A percentile compares a stretch with the other conserved stretches of the same genome.
phyloP scores from a whole-genome alignment of 805 yeast genomes.

The Candida maesae region DNA sequence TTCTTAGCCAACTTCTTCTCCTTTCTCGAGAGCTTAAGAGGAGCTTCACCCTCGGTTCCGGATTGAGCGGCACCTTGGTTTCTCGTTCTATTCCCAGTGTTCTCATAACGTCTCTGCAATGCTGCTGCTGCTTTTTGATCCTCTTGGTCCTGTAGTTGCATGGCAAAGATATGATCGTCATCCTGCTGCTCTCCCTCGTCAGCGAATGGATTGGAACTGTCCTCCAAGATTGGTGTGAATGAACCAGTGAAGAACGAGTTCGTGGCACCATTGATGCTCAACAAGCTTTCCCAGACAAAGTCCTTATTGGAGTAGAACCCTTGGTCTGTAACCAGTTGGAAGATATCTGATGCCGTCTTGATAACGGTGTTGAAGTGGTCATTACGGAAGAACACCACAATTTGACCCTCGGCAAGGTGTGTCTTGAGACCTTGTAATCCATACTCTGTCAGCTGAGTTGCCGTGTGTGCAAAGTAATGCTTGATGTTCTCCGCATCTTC shows the following conservation, averaged over 20 bases:
- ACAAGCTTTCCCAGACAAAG: conserved; percentile 82
- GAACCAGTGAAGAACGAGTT: conserved; percentile 68
- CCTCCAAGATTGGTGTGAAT: conserved; percentile 42
- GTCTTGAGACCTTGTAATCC: conserved; percentile 54
- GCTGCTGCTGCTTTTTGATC: conserved; percentile 47
- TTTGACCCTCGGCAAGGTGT: conserved; percentile 46
- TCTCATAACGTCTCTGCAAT: conserved; percentile 36
- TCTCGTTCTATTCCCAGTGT: conserved; percentile 2
- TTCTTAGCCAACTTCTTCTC: not conserved
- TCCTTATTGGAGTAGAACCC: conserved; percentile 47
- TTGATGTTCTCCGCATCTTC: conserved; percentile 35
- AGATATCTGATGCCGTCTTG: conserved; percentile 48
- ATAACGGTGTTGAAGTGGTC: conserved; percentile 79
- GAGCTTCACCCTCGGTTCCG: not conserved
- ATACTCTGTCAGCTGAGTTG: conserved; percentile 68
- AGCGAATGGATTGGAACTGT: conserved; percentile 19
- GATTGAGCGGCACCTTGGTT: not conserved
- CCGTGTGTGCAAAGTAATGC: conserved; percentile 54
- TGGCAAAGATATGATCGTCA: conserved; percentile 41
- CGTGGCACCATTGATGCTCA: conserved; percentile 61
- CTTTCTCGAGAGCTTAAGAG: not conserved
- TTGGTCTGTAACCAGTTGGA: conserved; percentile 67
- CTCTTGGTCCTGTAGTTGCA: conserved; percentile 50
- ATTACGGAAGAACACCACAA: conserved; percentile 78
- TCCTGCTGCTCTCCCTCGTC: conserved; percentile 26